phyloP scores from a whole-genome alignment of 2,329 filamentous ascomycete genomes.

The Cladosporium sp. region DNA sequence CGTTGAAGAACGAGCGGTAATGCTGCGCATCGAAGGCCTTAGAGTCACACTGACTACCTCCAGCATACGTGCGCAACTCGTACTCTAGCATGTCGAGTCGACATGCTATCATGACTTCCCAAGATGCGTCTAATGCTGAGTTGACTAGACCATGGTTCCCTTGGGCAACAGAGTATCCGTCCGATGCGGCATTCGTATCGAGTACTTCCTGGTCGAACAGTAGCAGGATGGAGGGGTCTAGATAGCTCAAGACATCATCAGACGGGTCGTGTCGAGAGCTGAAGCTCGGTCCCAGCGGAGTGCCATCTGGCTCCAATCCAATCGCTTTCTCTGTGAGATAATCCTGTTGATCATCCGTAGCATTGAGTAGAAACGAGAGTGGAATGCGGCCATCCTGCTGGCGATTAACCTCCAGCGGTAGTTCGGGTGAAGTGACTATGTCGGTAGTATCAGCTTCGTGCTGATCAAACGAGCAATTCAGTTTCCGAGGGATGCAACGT shows the following conservation, averaged over 20 bases:
- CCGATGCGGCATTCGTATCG: too few species aligned
- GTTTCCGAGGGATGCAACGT: conserved; percentile 20
- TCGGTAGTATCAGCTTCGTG: neutral
- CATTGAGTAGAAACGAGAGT: conserved; percentile 8
- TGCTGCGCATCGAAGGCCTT: neutral
- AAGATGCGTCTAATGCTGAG: neutral
- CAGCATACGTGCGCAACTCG: neutral
- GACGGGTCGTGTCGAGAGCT: neutral
- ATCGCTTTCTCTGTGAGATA: conserved; percentile 10
- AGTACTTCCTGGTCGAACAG: neutral
- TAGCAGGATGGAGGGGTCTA: neutral
- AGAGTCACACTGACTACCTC: neutral
- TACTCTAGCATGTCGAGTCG: neutral
- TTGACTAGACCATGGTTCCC: neutral
- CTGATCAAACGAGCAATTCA: neutral
- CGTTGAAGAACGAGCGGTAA: neutral
- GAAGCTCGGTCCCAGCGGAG: neutral
- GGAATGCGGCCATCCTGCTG: neutral
- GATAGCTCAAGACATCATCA: neutral
- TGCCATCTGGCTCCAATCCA: conserved; percentile 1
- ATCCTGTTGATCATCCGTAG: conserved; percentile 12
- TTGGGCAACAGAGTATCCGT: neutral
- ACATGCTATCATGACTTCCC: neutral
- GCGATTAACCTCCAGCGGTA: neutral
- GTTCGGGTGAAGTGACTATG: too few species aligned